A percentile compares a stretch with the other conserved stretches of the same genome.
These are phyloP conservation scores for Cyanidium caldarium DNA, from an alignment of 23 red algal genomes.

Conservation along the genomic window DNA sequence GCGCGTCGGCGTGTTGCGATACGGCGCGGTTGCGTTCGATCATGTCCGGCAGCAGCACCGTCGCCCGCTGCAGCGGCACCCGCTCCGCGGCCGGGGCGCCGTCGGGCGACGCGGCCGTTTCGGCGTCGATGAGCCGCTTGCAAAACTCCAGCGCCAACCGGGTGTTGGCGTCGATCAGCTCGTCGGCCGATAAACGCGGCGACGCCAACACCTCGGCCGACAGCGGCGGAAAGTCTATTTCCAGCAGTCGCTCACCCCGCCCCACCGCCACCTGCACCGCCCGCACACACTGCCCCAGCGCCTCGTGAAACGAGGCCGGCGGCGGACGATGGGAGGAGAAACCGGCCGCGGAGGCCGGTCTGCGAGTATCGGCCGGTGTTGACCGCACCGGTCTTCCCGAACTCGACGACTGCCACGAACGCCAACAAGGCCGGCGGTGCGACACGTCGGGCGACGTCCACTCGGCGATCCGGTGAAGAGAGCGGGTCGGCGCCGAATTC, in stretches of 20 bases:
- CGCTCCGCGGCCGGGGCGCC: too few relatives aligned
- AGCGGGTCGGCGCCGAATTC: too few relatives aligned
- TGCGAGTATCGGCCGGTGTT: too few relatives aligned
- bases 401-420: too few relatives aligned
- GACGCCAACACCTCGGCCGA: conserved; percentile 36
- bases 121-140: conserved; percentile 15
- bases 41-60: conserved; percentile 52
- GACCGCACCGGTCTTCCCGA: too few relatives aligned
- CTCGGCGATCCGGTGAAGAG: too few relatives aligned
- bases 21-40: conserved; percentile 77
- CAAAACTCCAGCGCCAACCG: conserved; percentile 65
- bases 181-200: conserved; percentile 50
- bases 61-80: conserved; percentile 15
- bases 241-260: conserved; percentile 40
- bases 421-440: too few relatives aligned
- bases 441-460: too few relatives aligned
- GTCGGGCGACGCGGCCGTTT: not conserved
- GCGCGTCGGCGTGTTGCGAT: conserved; percentile 26
- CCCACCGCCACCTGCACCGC: conserved; percentile 30
- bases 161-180: conserved; percentile 76
- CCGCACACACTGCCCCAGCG: conserved; percentile 36
- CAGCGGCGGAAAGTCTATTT: conserved; percentile 91
- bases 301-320: conserved; percentile 69
- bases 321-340: too few relatives aligned
- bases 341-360: too few relatives aligned